phyloP scores from a whole-genome alignment of 2,329 filamentous ascomycete species.

The Xylariales sp. region DNA sequence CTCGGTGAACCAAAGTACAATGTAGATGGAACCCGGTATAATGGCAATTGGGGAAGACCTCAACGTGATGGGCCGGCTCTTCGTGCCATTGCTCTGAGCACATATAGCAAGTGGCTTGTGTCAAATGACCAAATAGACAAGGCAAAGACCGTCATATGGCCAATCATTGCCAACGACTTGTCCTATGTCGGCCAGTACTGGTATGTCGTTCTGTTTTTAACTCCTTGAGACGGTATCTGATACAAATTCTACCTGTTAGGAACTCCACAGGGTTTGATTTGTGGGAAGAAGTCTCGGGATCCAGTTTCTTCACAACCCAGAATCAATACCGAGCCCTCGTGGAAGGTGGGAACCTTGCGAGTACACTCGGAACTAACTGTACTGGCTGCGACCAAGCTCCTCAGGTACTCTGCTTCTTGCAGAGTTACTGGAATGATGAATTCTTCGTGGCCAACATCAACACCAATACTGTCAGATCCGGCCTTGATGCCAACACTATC shows the following conservation, averaged over 20 bases:
- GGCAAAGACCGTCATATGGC: constrained; percentile 44
- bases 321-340: constrained; percentile 47
- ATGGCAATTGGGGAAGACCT: constrained; percentile 51
- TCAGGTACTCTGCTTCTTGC: constrained; percentile 47
- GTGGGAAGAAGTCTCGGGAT: constrained; percentile 56
- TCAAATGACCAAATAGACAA: constrained; percentile 34
- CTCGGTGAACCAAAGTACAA: constrained; percentile 54
- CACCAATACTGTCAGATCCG: constrained; percentile 40
- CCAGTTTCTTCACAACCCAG: constrained; percentile 55
- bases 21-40: constrained; percentile 44
- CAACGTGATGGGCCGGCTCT: constrained; percentile 57
- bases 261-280: constrained; percentile 54
- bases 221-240: not conserved
- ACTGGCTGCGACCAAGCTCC: constrained; percentile 45
- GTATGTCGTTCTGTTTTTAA: constrained; percentile 18
- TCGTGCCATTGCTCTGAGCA: constrained; percentile 51
- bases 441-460: constrained; percentile 51
- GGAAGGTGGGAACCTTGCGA: constrained; percentile 48
- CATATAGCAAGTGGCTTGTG: constrained; percentile 48
- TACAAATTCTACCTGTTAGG: constrained; percentile 17
- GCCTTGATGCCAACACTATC: constrained; percentile 52
- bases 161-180: constrained; percentile 52
- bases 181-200: constrained; percentile 50
- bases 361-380: constrained; percentile 42
- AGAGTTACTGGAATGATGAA: constrained; percentile 54